Evolutionary conservation across 2,329 filamentous ascomycete species (phyloP).

Genomic region (Dryadomyces quercivorus): DNA sequence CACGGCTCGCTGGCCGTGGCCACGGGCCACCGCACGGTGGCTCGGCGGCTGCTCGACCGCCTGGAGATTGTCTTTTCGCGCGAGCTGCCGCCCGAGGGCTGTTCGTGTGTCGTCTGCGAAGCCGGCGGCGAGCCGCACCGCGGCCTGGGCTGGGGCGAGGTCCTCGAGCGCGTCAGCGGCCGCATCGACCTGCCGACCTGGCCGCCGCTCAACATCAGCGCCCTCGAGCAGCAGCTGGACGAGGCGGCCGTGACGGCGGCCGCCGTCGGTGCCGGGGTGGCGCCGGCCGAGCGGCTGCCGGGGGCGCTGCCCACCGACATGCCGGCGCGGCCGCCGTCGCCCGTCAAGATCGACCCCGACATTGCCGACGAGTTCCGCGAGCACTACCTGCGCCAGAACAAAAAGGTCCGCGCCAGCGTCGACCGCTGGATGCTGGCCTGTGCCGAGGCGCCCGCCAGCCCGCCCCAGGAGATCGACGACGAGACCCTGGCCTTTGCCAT

Average conservation of each 20-base stretch:
- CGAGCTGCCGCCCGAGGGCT: slow-evolving; percentile 79
- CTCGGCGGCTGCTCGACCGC: slow-evolving; percentile 75
- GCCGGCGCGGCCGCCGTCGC: slow-evolving; percentile 44
- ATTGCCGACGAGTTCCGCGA: slow-evolving; percentile 88
- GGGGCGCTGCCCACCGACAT: slow-evolving; percentile 49
- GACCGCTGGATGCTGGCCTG: slow-evolving; percentile 82
- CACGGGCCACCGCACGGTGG: slow-evolving; percentile 91
- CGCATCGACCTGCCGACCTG: slow-evolving; percentile 74
- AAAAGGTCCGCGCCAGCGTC: slow-evolving; percentile 83
- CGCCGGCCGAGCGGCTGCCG: slow-evolving; percentile 20
- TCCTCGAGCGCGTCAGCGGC: slow-evolving; percentile 84
- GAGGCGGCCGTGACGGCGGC: slow-evolving; percentile 27
- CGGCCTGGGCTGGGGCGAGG: slow-evolving; percentile 89
- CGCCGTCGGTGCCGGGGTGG: slow-evolving; percentile 8
- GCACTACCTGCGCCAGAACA: slow-evolving; percentile 82
- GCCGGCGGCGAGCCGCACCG: slow-evolving; percentile 44
- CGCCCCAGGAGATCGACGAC: slow-evolving; percentile 83
- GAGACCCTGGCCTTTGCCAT: slow-evolving; percentile 92
- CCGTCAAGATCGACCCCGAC: slow-evolving; percentile 75
- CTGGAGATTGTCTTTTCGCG: slow-evolving; percentile 90
- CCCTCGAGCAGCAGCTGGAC: slow-evolving; percentile 47
- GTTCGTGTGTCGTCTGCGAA: slow-evolving; percentile 74
- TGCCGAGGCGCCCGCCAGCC: slow-evolving; percentile 57
- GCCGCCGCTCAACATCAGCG: slow-evolving; percentile 72
- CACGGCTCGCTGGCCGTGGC: slow-evolving; percentile 89